These are phyloP conservation scores for Saccharomycodes ludwigii DNA, from an alignment of 805 yeast species.

Conservation along the genomic window DNA sequence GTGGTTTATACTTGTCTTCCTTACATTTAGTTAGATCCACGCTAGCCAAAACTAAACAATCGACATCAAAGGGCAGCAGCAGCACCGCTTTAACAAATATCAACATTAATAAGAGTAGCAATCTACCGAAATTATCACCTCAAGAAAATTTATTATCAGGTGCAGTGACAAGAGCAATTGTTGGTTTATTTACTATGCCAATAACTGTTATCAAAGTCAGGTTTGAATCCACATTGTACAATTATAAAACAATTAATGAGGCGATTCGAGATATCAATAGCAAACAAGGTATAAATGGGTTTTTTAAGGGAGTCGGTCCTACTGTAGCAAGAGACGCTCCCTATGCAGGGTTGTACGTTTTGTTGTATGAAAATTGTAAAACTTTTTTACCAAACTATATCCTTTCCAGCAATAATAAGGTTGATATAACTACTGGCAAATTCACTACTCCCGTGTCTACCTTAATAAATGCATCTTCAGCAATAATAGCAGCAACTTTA, in stretches of 20 bases:
- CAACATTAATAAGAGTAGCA: conserved; percentile 21
- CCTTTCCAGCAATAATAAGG: conserved; percentile 13
- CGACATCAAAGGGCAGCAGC: conserved; percentile 1
- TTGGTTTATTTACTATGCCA: conserved; percentile 90
- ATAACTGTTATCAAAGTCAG: conserved; percentile 83
- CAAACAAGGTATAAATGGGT: conserved; percentile 48
- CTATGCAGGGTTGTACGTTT: conserved; percentile 84
- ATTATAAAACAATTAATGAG: conserved; percentile 49
- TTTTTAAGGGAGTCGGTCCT: conserved; percentile 79
- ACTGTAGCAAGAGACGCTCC: conserved; percentile 90
- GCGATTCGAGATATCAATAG: conserved; percentile 46
- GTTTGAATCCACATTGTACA: conserved; percentile 70
- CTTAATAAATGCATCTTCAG: conserved; percentile 60
- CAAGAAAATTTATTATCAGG: conserved; percentile 66
- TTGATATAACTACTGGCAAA: conserved; percentile 11
- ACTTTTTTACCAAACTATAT: conserved; percentile 33
- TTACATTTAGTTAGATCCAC: conserved; percentile 49
- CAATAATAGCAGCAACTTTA: conserved; percentile 60
- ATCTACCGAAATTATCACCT: conserved; percentile 60
- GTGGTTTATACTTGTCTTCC: conserved; percentile 72
- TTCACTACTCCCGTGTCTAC: conserved; percentile 34
- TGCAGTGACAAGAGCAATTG: conserved; percentile 62
- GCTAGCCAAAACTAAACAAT: conserved; percentile 25
- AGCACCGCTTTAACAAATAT: too few relatives aligned
- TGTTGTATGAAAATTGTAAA: conserved; percentile 72